Evolutionary conservation across 768 basidiomycete genomes (phyloP), one percentile per base, ranked within the genome.

Genomic region (Clathrus columnatus): DNA sequence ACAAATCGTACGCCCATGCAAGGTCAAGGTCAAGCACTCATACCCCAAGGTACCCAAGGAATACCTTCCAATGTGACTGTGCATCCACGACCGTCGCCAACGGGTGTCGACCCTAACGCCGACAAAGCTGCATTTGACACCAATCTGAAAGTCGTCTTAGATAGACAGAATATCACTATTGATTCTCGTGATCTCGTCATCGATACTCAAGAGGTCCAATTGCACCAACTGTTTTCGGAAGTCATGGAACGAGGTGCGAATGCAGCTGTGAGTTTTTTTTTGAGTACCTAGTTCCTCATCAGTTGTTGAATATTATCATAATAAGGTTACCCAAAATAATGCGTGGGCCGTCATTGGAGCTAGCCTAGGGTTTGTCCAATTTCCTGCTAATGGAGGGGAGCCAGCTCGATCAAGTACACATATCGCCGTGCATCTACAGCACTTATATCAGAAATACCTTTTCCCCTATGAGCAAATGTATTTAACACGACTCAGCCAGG

Each of bases 261-360:
- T 43, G 32, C 54, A 16, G 74, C 73, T 57, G 84, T 83, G 62
- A 62, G 72, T 69, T 16, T 5, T 32, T 30, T 47, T 24, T 56
- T 45, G n/a, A 21, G 18, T 27, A 54, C 43, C 27, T 5, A 51
- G 41, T 6, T 58, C 27, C n/a, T 48, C 24, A 18, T 6, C 21
- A 32, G 20, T 16, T 16, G 23, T 54, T 57, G 41, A 48, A 62
- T 6, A 63, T 61, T 50, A 14, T 45, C 26, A 11, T 21, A 36
- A 42, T 56, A 51, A 85, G 83, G 77, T 84, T 11, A 70, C 70
- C 23, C 68, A 69, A 55, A 75, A 76, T 47, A 84, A 85, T 29
- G 58, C 73, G 56, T 88, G 86, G 87, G 62, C 76, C 16, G 69
- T 83, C 45, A 78, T 89, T 54, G 87, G 78, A 17, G 86, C 77